Conservation (phyloP, 192 early-diverging fungal species). For the Backusella liffmaniae region DNA sequence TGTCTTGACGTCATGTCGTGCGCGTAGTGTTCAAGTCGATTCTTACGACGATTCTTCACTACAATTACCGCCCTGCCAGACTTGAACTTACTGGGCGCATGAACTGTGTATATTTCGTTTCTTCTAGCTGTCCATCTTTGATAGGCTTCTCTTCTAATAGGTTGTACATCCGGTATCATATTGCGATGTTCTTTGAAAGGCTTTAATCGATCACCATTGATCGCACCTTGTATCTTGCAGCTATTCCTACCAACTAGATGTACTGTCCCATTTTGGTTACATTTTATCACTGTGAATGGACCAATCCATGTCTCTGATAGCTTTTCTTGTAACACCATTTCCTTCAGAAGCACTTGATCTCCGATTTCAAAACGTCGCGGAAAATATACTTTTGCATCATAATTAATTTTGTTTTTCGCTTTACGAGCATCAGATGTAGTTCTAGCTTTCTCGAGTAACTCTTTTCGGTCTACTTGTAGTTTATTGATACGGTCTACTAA, state of each 20-base stretch:
- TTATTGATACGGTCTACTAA: too few relatives aligned
- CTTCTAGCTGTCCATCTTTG: too few relatives aligned
- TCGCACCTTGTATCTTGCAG: neutral
- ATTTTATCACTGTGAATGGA: neutral
- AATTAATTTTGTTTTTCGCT: neutral
- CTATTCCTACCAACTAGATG: neutral
- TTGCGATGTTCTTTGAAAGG: neutral
- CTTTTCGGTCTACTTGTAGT: too few relatives aligned
- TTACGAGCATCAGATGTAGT: neutral
- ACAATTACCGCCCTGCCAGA: too few relatives aligned
- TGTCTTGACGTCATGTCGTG: too few relatives aligned
- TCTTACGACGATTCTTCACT: too few relatives aligned
- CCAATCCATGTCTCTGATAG: constrained; percentile 8
- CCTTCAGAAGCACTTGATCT: neutral
- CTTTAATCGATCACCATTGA: neutral
- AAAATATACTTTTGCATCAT: neutral
- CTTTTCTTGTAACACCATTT: neutral
- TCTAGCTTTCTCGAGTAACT: neutral
- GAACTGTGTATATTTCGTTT: too few relatives aligned
- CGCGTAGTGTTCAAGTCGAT: too few relatives aligned
- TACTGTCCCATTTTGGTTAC: neutral
- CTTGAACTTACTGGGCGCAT: too few relatives aligned
- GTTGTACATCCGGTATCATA: neutral
- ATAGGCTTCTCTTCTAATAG: too few relatives aligned
- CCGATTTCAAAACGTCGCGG: neutral